Evolutionary conservation across 169 alveolate species (phyloP).

Genomic region (Cryptosporidium parvum): DNA sequence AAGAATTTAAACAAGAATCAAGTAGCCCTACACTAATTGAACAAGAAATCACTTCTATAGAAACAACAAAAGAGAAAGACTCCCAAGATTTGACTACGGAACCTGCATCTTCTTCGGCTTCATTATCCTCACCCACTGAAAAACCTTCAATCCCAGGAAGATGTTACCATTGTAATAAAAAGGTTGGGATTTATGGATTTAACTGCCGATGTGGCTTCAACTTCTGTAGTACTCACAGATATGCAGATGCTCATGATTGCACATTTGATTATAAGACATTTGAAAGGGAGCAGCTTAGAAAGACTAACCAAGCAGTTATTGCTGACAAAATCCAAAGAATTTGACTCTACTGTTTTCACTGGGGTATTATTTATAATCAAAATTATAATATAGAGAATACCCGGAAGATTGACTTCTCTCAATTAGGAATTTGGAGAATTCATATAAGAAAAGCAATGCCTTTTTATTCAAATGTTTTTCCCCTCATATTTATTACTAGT

Average conservation of each 20-base stretch:
- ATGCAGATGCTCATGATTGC: constrained; percentile 93
- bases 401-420: neutral
- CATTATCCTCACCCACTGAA: neutral
- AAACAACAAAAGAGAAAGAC: neutral
- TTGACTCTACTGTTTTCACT: constrained; percentile 23
- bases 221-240: constrained; percentile 93
- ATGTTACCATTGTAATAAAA: constrained; percentile 90
- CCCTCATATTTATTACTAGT: constrained; percentile 19
- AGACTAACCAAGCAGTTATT: constrained; percentile 88
- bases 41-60: neutral
- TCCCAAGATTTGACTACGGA: neutral
- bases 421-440: neutral
- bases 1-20: neutral
- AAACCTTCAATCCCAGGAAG: constrained; percentile 80
- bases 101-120: constrained; percentile 11
- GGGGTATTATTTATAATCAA: neutral
- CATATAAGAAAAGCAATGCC: constrained; percentile 22
- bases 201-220: constrained; percentile 91
- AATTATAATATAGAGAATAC: neutral
- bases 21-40: neutral
- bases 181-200: constrained; percentile 92
- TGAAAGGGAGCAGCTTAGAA: constrained; percentile 88
- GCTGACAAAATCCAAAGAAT: constrained; percentile 92
- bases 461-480: neutral
- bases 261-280: constrained; percentile 90